phyloP scores from a whole-genome alignment of 495 filamentous ascomycete genomes.

The Hyaloscypha hepaticicola region DNA sequence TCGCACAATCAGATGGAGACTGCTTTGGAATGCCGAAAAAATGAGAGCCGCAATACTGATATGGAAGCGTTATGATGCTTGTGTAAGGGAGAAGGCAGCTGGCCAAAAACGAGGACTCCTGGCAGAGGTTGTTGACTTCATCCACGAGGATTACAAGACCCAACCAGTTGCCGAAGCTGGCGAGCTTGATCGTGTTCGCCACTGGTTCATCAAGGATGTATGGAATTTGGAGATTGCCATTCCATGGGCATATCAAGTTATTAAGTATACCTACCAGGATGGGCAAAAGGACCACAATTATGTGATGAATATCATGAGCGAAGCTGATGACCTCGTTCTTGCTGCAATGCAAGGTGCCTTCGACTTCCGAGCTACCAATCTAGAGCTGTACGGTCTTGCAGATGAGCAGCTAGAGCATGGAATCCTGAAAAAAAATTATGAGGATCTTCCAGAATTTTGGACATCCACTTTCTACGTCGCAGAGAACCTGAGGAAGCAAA shows the following conservation, averaged over 20 bases:
- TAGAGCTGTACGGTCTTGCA: conserved; percentile 67
- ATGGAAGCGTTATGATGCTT: conserved; percentile 73
- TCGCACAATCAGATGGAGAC: conserved; percentile 65
- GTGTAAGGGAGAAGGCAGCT: conserved; percentile 42
- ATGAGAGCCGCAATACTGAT: conserved; percentile 78
- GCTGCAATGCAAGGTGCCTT: conserved; percentile 70
- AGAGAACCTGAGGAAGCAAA: conserved; percentile 52
- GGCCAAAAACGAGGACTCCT: conserved; percentile 59
- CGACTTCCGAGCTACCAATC: conserved; percentile 66
- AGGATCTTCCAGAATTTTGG: conserved; percentile 75
- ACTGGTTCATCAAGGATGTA: conserved; percentile 80
- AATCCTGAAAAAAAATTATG: conserved; percentile 57
- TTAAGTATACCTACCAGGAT: conserved; percentile 63
- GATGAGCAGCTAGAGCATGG: conserved; percentile 65
- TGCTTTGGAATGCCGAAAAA: conserved; percentile 90
- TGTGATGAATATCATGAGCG: conserved; percentile 56
- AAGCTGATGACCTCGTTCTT: conserved; percentile 78
- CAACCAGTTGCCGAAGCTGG: conserved; percentile 53
- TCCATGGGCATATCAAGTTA: conserved; percentile 69
- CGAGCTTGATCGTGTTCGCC: conserved; percentile 69
- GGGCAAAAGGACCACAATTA: conserved; percentile 45
- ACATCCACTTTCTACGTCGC: conserved; percentile 65
- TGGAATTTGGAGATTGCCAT: conserved; percentile 71
- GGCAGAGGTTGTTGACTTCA: conserved; percentile 63
- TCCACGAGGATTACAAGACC: conserved; percentile 69